These are phyloP conservation scores for Syncephalastrum contaminatum DNA, from an alignment of 371 early-diverging fungal genomes.

Conservation along the genomic window DNA sequence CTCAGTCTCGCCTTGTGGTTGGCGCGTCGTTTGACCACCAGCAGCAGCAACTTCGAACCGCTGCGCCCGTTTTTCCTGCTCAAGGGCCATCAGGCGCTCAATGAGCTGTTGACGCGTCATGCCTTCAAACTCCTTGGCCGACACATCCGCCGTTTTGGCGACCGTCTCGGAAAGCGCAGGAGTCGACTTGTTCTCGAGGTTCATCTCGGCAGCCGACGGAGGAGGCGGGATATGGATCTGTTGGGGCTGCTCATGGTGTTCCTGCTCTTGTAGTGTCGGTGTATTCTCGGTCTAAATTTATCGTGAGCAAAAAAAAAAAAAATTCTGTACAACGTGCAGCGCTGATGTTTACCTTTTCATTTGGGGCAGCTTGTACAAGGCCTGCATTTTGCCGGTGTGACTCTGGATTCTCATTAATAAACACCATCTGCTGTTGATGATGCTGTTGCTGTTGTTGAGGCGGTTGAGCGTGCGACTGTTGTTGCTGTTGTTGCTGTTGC, in stretches of 20 bases:
- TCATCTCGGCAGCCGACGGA: constrained; percentile 9
- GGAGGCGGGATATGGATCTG: constrained; percentile 10
- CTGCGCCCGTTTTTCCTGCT: constrained; percentile 24
- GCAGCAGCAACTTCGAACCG: neutral
- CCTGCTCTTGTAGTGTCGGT: no score
- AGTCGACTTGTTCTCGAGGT: constrained; percentile 8
- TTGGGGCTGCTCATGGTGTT: no score
- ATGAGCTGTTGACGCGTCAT: constrained; percentile 32
- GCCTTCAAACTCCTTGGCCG: constrained; percentile 19
- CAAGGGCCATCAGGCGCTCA: constrained; percentile 25
- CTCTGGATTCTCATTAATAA: constrained; percentile 7
- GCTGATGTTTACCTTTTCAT: constrained; percentile 13
- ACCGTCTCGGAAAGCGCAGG: constrained; percentile 13
- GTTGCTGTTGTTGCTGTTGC: constrained; percentile 3
- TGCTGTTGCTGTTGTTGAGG: constrained; percentile 5
- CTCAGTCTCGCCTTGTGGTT: constrained; percentile 7
- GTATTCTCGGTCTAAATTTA: no score
- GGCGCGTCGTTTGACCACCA: neutral
- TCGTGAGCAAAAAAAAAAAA: no score
- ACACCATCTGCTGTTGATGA: constrained; percentile 5
- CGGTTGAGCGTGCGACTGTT: neutral
- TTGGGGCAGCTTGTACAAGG: constrained; percentile 3
- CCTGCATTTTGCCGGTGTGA: constrained; percentile 5
- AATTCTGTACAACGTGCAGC: constrained; percentile 2
- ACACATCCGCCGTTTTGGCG: constrained; percentile 13